Percentiles rank a stretch among this genome's conserved stretches.
phyloP scores from a whole-genome alignment of 352 stramenopile genomes.

The Pythium insidiosum region DNA sequence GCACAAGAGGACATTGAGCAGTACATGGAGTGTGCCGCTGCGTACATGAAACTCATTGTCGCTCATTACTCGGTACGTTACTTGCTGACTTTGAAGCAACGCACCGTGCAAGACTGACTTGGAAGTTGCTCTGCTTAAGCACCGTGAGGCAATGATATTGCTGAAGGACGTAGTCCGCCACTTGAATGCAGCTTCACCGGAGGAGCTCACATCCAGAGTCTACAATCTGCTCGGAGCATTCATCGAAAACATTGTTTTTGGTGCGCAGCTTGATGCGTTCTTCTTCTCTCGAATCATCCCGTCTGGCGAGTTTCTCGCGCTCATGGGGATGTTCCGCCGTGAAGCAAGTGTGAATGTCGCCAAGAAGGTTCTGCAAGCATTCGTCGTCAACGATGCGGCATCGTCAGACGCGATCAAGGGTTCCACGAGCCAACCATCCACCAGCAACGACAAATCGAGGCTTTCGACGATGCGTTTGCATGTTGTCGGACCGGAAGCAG shows the following conservation, averaged over 20 bases:
- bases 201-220: conserved; percentile 47
- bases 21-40: conserved; percentile 80
- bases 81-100: too few relatives aligned
- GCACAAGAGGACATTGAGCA: conserved; percentile 53
- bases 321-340: conserved; percentile 85
- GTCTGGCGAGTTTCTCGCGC: conserved; percentile 58
- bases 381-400: conserved; percentile 50
- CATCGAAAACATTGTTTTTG: conserved; percentile 74
- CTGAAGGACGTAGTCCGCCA: conserved; percentile 82
- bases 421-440: too few relatives aligned
- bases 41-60: conserved; percentile 82
- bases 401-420: too few relatives aligned
- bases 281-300: conserved; percentile 78
- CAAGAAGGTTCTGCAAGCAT: conserved; percentile 78
- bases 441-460: too few relatives aligned
- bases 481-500: conserved; percentile 62
- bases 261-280: conserved; percentile 50
- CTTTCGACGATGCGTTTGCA: conserved; percentile 62
- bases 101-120: too few relatives aligned
- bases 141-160: conserved; percentile 77
- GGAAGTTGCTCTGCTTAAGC: too few relatives aligned
- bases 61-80: conserved; percentile 78
- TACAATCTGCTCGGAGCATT: conserved; percentile 64
- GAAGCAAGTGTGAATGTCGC: conserved; percentile 73
- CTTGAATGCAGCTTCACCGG: conserved; percentile 46